phyloP scores from a whole-genome alignment of 2,329 filamentous ascomycete genomes.

The Drechslerella coelobrocha region DNA sequence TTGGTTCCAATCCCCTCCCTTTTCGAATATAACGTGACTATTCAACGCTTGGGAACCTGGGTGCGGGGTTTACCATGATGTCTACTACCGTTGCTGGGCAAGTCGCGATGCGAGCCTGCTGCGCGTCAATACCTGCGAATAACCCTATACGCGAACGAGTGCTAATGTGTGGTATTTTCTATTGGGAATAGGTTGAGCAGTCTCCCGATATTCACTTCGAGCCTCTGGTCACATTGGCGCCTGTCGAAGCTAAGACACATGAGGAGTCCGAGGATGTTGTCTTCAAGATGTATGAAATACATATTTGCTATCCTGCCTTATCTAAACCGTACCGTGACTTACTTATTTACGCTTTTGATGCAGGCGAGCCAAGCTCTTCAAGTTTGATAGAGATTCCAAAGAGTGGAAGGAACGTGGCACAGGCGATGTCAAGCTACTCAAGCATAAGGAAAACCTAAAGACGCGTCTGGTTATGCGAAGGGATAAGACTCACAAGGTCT shows the following conservation, averaged over 20 bases:
- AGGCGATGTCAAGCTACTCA: conserved; percentile 92
- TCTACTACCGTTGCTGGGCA: too few species aligned
- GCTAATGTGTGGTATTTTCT: conserved; percentile 1
- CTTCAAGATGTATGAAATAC: conserved; percentile 81
- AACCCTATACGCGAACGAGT: too few species aligned
- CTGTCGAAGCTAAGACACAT: conserved; percentile 96
- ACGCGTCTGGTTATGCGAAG: conserved; percentile 96
- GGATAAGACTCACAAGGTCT: conserved; percentile 99
- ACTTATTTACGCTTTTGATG: conserved; percentile 11
- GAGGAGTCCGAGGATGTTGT: conserved; percentile 96
- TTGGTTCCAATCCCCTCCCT: conserved; percentile 31
- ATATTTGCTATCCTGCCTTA: not conserved
- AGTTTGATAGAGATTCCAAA: conserved; percentile 86
- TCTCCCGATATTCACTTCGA: conserved; percentile 96
- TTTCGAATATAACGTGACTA: too few species aligned
- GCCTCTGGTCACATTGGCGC: conserved; percentile 93
- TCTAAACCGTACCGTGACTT: not conserved
- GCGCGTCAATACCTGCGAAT: too few species aligned
- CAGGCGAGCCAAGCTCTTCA: conserved; percentile 95
- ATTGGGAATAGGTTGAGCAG: conserved; percentile 76
- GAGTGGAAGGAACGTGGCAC: conserved; percentile 99
- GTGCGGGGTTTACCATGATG: too few species aligned
- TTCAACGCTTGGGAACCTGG: too few species aligned
- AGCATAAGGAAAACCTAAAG: conserved; percentile 99
- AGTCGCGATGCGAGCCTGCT: too few species aligned